Evolutionary conservation across 2,329 filamentous ascomycete genomes (phyloP), one percentile per base, ranked within the genome.

Genomic region (Fusarium solani-melongenae): DNA sequence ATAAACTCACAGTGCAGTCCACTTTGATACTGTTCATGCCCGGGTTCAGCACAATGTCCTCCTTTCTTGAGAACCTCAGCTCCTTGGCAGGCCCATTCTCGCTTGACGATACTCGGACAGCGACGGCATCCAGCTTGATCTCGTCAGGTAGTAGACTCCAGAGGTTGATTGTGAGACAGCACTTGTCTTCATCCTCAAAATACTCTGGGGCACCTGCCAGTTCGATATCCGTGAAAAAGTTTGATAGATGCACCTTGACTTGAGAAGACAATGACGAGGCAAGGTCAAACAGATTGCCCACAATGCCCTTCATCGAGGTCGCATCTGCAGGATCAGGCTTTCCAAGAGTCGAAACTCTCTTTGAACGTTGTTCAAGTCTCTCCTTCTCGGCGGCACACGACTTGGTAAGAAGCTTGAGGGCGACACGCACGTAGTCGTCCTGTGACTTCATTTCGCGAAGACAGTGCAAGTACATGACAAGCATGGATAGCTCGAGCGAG

Each of bases 381-480:
- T 89, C 87, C 59, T 84, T 86, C 71, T 91, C 86, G 0, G 87
- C 86, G 0, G 83, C 83, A 5, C 89, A 91, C 1, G 90, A 88
- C 78, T 94, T 95, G 9, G 89, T 89, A 12, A 96, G 83, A 2
- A 98, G 84, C 76, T 93, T 92, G 15, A 98, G 85, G 10, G 94
- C 87, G 10, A 93, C 91, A 27, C 90, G 89, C 17, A 95, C 91
- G 77, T 95, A 97, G 70, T 97, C 94, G 61, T 96, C 93, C 68
- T 91, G 91, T 15, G 91, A 90, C 57, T 92, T 87, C 31, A 98
- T 88, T 75, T 94, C 89, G 73, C 93, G 92, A 31, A 99, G 87
- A 80, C 95, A 98, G 57, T 90, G 89, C 1, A 93, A 90, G 80
- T 98, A 96, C 87, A 98, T 92, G 72, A 94, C 90, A 7, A 98